Percentiles rank a stretch among this genome's conserved stretches.
These are phyloP conservation scores for Conticribra guillardii DNA, from an alignment of 108 stramenopile genomes.

Conservation along the genomic window DNA sequence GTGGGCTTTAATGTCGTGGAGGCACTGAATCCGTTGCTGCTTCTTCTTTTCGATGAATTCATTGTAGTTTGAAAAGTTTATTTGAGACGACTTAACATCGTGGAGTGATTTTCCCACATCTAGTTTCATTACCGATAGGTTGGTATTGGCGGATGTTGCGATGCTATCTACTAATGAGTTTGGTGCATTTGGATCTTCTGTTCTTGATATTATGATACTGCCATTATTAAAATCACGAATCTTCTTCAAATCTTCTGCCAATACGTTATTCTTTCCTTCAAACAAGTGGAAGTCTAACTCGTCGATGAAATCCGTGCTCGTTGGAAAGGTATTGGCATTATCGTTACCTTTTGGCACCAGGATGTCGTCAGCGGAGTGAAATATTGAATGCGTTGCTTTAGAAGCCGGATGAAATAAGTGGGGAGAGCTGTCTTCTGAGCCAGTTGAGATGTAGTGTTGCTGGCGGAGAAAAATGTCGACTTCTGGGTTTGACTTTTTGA, in stretches of 20 bases:
- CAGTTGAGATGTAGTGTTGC: slow-evolving; percentile 13
- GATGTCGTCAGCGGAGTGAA: no score
- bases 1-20: slow-evolving; percentile 38
- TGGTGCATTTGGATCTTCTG: not conserved
- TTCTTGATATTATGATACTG: no score
- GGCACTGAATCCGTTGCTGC: slow-evolving; percentile 32
- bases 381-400: no score
- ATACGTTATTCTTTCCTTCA: no score
- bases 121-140: slow-evolving; percentile 31
- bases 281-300: no score
- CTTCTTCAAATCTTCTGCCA: no score
- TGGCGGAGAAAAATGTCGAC: slow-evolving; percentile 2
- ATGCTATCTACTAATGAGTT: slow-evolving; percentile 28
- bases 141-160: slow-evolving; percentile 25
- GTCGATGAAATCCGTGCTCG: no score
- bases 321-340: no score
- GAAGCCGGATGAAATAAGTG: not conserved
- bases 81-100: slow-evolving; percentile 24
- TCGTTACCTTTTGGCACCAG: no score
- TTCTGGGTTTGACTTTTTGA: not conserved
- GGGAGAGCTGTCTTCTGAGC: slow-evolving; percentile 15
- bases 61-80: slow-evolving; percentile 27
- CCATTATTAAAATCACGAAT: no score
- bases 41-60: slow-evolving; percentile 46
- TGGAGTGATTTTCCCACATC: slow-evolving; percentile 26